These are phyloP conservation scores for Metschnikowia gruessii DNA, from an alignment of 805 yeast species.

Conservation along the genomic window DNA sequence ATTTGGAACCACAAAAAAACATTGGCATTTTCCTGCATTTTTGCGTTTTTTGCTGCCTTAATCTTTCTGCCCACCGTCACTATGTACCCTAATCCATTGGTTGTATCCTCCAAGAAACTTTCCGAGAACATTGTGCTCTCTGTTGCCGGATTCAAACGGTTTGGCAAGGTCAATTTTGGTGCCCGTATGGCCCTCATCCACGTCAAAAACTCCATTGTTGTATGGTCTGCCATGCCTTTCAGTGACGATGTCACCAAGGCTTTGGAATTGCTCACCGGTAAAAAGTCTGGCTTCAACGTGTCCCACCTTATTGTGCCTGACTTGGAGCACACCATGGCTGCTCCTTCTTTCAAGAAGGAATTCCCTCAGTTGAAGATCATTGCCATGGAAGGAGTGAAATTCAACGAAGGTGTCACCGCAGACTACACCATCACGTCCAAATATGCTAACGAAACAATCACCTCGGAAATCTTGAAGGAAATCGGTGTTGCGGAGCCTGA, in stretches of 20 bases:
- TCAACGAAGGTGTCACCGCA: constrained; percentile 31
- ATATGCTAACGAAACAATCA: constrained; percentile 35
- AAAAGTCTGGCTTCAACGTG: constrained; percentile 35
- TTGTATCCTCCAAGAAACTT: constrained; percentile 30
- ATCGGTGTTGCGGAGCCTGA: constrained; percentile 38
- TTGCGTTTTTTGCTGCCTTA: too few relatives aligned
- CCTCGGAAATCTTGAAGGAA: constrained; percentile 22
- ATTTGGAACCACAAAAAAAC: too few relatives aligned
- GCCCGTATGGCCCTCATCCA: constrained; percentile 42
- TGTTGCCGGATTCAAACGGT: constrained; percentile 34
- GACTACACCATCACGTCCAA: constrained; percentile 39
- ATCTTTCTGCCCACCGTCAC: background rate
- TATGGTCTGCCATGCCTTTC: constrained; percentile 61
- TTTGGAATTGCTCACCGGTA: constrained; percentile 31
- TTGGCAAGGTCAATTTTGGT: constrained; percentile 35
- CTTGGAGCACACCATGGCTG: constrained; percentile 62
- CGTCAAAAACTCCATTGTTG: constrained; percentile 25
- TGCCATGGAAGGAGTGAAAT: constrained; percentile 45
- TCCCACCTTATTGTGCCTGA: constrained; percentile 60
- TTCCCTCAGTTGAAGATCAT: constrained; percentile 52
- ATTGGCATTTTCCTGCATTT: background rate
- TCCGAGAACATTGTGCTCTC: constrained; percentile 36
- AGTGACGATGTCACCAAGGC: constrained; percentile 44
- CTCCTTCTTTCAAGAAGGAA: constrained; percentile 46
- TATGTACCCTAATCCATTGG: constrained; percentile 34